Percentiles rank a stretch among this genome's conserved stretches.
phyloP scores from a whole-genome alignment of 805 yeast genomes.

The Saccharomycopsis microspora region DNA sequence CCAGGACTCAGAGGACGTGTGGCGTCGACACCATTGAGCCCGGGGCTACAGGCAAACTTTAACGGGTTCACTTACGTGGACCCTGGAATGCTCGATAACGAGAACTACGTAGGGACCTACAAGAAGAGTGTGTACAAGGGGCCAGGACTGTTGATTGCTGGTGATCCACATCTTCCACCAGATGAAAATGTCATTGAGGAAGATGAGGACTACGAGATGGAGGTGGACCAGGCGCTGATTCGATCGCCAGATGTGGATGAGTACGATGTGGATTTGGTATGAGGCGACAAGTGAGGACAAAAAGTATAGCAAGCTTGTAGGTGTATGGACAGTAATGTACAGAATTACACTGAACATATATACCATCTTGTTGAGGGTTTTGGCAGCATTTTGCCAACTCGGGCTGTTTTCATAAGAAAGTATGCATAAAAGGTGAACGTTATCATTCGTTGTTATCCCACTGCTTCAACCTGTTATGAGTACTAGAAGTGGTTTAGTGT shows the following conservation, averaged over 20 bases:
- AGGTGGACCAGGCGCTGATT: slow-evolving; percentile 18
- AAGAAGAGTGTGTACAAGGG: slow-evolving; percentile 28
- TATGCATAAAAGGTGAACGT: too few species aligned
- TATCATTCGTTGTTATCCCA: too few species aligned
- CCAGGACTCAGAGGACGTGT: slow-evolving; percentile 26
- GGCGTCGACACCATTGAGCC: slow-evolving; percentile 65
- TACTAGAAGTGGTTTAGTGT: too few species aligned
- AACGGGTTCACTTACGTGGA: slow-evolving; percentile 96
- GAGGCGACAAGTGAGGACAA: not conserved
- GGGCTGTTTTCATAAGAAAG: too few species aligned
- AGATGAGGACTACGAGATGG: slow-evolving; percentile 37
- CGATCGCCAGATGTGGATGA: slow-evolving; percentile 15
- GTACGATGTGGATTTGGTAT: slow-evolving; percentile 14
- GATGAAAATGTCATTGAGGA: slow-evolving; percentile 80
- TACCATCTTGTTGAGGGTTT: too few species aligned
- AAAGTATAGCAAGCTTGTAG: too few species aligned
- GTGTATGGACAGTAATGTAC: too few species aligned
- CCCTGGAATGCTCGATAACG: slow-evolving; percentile 63
- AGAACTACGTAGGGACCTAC: slow-evolving; percentile 42
- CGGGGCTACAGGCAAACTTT: slow-evolving; percentile 92
- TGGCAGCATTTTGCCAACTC: too few species aligned
- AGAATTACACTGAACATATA: too few species aligned
- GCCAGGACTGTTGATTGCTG: slow-evolving; percentile 68
- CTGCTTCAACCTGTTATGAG: too few species aligned
- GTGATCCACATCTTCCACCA: slow-evolving; percentile 69